phyloP scores from a whole-genome alignment of 129 eudicot species.

The Apium graveolens region DNA sequence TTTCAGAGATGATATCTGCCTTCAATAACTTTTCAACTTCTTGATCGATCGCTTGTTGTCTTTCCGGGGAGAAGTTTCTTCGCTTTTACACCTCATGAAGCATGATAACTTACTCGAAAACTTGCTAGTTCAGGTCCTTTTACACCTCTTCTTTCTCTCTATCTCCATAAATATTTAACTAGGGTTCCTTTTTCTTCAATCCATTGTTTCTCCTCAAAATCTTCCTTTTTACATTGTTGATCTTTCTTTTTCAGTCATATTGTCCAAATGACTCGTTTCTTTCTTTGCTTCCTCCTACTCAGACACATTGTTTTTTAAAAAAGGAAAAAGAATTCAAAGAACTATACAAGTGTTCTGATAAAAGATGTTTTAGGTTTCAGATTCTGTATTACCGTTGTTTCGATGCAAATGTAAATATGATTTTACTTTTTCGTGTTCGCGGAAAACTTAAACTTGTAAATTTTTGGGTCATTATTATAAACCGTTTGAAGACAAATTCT shows the following conservation, averaged over 20 bases:
- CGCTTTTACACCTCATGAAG: no score
- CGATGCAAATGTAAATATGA: constrained; percentile 8
- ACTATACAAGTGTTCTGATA: background rate
- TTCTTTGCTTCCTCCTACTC: background rate
- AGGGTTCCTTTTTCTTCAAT: constrained; percentile 3
- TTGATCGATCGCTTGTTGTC: no score
- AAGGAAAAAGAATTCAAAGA: background rate
- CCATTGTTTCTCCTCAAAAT: background rate
- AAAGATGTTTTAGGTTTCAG: constrained; percentile 6
- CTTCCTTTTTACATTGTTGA: no score
- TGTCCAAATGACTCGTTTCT: constrained; percentile 2
- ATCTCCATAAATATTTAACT: constrained; percentile 2
- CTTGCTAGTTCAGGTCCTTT: background rate
- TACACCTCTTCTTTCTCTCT: constrained; percentile 7
- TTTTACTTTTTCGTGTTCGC: background rate
- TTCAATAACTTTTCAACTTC: no score
- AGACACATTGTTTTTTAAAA: constrained; percentile 3
- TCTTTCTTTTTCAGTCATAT: background rate
- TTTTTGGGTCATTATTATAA: background rate
- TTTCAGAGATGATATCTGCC: no score
- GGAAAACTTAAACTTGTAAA: background rate
- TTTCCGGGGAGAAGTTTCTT: no score
- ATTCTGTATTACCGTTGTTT: background rate
- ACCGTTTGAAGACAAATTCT: no score
- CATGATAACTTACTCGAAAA: background rate